phyloP scores from a whole-genome alignment of 2,329 filamentous ascomycete genomes.

The Pseudogymnoascus sp. region DNA sequence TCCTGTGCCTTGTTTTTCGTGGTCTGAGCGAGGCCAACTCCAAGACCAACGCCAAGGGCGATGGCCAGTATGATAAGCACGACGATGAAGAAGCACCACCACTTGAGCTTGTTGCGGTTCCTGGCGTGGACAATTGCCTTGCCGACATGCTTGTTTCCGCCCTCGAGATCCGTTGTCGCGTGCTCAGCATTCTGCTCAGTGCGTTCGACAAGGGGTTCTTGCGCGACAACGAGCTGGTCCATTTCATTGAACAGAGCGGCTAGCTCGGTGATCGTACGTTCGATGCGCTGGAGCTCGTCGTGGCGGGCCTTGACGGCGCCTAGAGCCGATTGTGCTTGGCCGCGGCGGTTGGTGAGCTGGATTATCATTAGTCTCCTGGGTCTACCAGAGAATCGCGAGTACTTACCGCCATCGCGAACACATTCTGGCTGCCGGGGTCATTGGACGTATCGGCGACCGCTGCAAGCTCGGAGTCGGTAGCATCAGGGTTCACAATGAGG shows the following conservation, averaged over 20 bases:
- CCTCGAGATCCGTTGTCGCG: slow-evolving; percentile 58
- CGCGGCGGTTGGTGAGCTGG: slow-evolving; percentile 53
- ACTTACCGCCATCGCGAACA: slow-evolving; percentile 75
- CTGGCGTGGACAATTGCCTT: slow-evolving; percentile 60
- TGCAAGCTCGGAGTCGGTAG: slow-evolving; percentile 59
- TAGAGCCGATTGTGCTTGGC: slow-evolving; percentile 64
- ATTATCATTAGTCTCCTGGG: slow-evolving; percentile 1
- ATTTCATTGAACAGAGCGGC: slow-evolving; percentile 65
- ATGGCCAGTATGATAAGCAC: slow-evolving; percentile 51
- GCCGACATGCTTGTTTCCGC: slow-evolving; percentile 62
- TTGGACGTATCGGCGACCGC: slow-evolving; percentile 64
- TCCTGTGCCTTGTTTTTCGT: background rate
- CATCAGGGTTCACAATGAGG: slow-evolving; percentile 72
- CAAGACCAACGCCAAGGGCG: slow-evolving; percentile 41
- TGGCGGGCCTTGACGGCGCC: slow-evolving; percentile 75
- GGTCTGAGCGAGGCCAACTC: slow-evolving; percentile 21
- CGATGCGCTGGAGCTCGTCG: slow-evolving; percentile 75
- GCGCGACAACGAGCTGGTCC: slow-evolving; percentile 64
- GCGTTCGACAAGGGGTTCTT: slow-evolving; percentile 55
- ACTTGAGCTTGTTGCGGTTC: slow-evolving; percentile 67
- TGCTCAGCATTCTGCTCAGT: slow-evolving; percentile 59
- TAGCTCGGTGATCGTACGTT: slow-evolving; percentile 65
- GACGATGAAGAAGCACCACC: slow-evolving; percentile 63
- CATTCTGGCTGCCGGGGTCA: slow-evolving; percentile 70
- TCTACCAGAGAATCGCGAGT: slow-evolving; percentile 1